phyloP scores from a whole-genome alignment of 768 basidiomycete genomes.

The Leccinellum luteum region DNA sequence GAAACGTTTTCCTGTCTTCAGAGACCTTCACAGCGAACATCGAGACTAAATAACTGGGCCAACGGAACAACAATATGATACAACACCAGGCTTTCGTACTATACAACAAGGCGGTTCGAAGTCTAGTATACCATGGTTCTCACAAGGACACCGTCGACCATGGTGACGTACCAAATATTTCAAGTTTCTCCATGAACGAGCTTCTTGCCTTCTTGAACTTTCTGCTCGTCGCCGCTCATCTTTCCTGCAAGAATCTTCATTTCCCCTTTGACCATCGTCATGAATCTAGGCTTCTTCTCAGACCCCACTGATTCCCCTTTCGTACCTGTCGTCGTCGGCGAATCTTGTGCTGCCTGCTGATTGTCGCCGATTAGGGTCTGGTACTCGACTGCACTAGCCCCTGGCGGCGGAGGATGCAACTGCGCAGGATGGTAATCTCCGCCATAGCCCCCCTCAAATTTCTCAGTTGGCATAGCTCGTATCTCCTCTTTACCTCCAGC shows the following conservation, averaged over 20 bases:
- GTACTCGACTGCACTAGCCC: conserved; percentile 15
- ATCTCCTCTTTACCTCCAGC: conserved; percentile 1
- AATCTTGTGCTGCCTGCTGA: neutral
- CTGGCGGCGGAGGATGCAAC: conserved; percentile 27
- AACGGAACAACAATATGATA: neutral
- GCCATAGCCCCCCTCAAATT: conserved; percentile 6
- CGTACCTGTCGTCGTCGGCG: neutral
- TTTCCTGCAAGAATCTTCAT: conserved; percentile 33
- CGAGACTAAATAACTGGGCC: neutral
- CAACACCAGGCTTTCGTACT: conserved; percentile 3
- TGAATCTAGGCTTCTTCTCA: conserved; percentile 26
- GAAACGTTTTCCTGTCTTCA: too few species aligned
- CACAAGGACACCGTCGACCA: neutral
- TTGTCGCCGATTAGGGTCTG: neutral
- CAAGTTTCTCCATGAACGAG: conserved; percentile 25
- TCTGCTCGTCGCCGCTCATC: conserved; percentile 27
- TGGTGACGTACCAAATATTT: conserved; percentile 2
- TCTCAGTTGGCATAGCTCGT: neutral
- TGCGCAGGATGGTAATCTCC: conserved; percentile 29
- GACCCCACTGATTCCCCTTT: neutral
- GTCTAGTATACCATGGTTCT: conserved; percentile 5
- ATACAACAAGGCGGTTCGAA: conserved; percentile 6
- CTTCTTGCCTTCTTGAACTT: conserved; percentile 29
- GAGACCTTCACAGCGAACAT: neutral
- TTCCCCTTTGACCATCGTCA: conserved; percentile 33